phyloP scores from a whole-genome alignment of 306 rosid genomes.

The Vicia faba region DNA sequence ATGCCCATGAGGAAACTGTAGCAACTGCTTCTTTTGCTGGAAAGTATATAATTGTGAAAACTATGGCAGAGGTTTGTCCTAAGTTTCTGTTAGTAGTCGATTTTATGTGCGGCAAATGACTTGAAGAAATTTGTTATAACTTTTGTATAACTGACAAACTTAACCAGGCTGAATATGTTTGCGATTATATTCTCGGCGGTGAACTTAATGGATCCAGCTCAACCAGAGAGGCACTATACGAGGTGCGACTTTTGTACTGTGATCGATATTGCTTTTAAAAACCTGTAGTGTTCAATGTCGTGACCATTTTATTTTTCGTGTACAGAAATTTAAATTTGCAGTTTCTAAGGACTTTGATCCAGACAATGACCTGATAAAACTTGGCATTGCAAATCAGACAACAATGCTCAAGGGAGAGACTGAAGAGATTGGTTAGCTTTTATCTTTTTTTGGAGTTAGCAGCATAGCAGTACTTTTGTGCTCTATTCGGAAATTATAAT shows the following conservation, averaged over 20 bases:
- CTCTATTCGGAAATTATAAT: slow-evolving; percentile 1
- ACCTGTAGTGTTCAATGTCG: slow-evolving; percentile 1
- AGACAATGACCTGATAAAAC: slow-evolving; percentile 64
- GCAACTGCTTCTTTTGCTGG: slow-evolving; percentile 99
- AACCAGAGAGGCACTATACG: slow-evolving; percentile 76
- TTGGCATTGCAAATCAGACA: slow-evolving; percentile 96
- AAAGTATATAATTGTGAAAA: slow-evolving; percentile 79
- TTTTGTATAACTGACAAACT: slow-evolving; percentile 21
- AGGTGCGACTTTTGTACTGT: slow-evolving; percentile 48
- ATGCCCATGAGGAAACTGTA: slow-evolving; percentile 90
- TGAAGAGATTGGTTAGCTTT: slow-evolving; percentile 83
- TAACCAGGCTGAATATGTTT: slow-evolving; percentile 83
- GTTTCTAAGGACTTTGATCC: slow-evolving; percentile 87
- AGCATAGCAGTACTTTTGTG: not conserved
- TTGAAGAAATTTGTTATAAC: slow-evolving; percentile 16
- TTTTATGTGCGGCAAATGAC: slow-evolving; percentile 2
- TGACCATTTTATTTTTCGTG: slow-evolving; percentile 27
- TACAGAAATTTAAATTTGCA: slow-evolving; percentile 90
- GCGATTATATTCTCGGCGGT: slow-evolving; percentile 90
- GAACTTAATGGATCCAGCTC: slow-evolving; percentile 89
- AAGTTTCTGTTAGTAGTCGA: slow-evolving; percentile 29
- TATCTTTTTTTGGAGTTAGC: not conserved
- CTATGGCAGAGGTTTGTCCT: slow-evolving; percentile 74
- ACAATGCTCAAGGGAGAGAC: slow-evolving; percentile 99
- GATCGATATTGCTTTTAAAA: slow-evolving; percentile 13